Evolutionary conservation across 2,329 filamentous ascomycete genomes (phyloP), one percentile per base, ranked within the genome.

Genomic region (Sordariomycetes sp.): DNA sequence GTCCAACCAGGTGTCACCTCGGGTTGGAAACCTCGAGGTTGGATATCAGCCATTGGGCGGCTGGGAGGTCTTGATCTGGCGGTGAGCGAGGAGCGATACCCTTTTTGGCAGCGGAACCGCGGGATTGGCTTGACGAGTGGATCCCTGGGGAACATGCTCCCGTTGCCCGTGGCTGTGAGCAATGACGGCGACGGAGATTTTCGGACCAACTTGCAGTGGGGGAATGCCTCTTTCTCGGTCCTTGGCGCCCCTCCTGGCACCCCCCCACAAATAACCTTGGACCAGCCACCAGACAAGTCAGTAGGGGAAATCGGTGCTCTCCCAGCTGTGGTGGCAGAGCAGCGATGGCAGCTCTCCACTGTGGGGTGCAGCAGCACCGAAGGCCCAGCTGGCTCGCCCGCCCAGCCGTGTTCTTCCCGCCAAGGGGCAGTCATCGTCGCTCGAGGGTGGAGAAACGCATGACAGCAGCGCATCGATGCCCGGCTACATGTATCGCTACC

Each of bases 11-110:
- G 11, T 11, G 5, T 24, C 20, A n/a, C 14, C 40, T 46, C 40
- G 40, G 16, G 5, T n/a, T 7, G 16, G n/a, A 43, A 46, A 46
- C 18, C 14, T 46, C 40, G 40, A 46, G 40, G 40, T n/a, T 46
- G 40, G 40, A n/a, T 46, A 6, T 24, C 11, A 22, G 11, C 8
- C 46, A 24, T 50, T 22, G 46, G 46, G 20, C 11, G 20, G 46
- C 46, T 46, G 40, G 22, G 46, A n/a, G 46, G 46, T 50, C 46
- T n/a, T 8, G 50, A 52, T 60, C 55, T 50, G 25, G 51, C 57
- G 59, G 57, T 58, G 57, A 58, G 40, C 24, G 32, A n/a, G 37
- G 51, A 32, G 52, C 57, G 57, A 58, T 58, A 11, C 55, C 60
- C 59, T 58, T 58, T 59, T 56, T 50, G 34, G 35, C 34, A 46